Base-by-base conservation (phyloP, 495 filamentous ascomycete genomes). In the Pyronema domesticum region DNA sequence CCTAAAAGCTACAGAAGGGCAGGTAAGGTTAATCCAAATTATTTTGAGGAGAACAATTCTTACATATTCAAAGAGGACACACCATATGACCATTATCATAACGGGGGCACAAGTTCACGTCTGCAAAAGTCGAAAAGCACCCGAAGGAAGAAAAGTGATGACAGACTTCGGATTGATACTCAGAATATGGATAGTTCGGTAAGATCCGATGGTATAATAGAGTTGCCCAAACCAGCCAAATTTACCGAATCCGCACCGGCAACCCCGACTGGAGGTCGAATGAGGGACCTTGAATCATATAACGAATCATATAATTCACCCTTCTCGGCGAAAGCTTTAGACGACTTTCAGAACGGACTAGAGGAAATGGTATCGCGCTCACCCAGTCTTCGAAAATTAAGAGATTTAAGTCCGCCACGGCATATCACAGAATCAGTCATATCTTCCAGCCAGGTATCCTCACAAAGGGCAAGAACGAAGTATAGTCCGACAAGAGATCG, bases 31-130 rank as follows among this genome's bases (percentile, higher is more conserved):
- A 62, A 19, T 49, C 60, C 46, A 62, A 55, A 10, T 13, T 62
- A 19, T n/a, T 58, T 58, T 13, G 60, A 53, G 18, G 60, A 58
- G 9, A 34, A 44, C 7, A 55, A 61, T 40, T 58, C 55, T 36
- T 15, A 47, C 14, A 52, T 36, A 23, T 30, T 53, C 46, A 42
- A 63, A 58, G 37, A 59, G 61, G 61, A 59, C 45, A 30, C 56
- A 55, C 19, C 54, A 33, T 64, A 57, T 57, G 60, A 64, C 3
- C 57, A 54, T 14, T 54, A 39, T 14, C 59, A 63, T 18, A 57
- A 64, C 18, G 62, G n/a, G n/a, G n/a, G 62, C 11, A 64, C 64
- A 44, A 52, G 62, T 30, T 57, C 64, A 36, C 63, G 37, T 11
- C 62, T 61, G 13, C 15, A 60, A 30, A 64, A 60, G 44, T 55